Evolutionary conservation across 768 basidiomycete genomes (phyloP).

Genomic region (Boletus tylopilopsis): DNA sequence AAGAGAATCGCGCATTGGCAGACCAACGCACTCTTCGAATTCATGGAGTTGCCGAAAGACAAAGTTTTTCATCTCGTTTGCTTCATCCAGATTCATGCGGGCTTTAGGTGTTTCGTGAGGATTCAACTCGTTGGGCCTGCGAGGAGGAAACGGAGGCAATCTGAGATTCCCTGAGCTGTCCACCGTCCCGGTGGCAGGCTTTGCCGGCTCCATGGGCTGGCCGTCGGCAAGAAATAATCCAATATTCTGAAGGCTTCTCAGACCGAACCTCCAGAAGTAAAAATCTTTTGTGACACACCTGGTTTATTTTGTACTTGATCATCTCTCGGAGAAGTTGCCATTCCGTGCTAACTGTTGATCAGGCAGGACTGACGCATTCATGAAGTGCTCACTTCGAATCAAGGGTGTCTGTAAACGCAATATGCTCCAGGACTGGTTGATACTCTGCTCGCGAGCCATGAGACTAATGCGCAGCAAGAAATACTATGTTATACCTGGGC

Average conservation of each 20-base stretch:
- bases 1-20: neutral
- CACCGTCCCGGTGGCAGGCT: slow-evolving; percentile 31
- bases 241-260: slow-evolving; percentile 41
- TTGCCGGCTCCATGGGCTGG: slow-evolving; percentile 39
- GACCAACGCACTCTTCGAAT: slow-evolving; percentile 62
- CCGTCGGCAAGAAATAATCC: slow-evolving; percentile 42
- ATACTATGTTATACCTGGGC: slow-evolving; percentile 39
- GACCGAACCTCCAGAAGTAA: neutral
- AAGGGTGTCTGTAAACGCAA: slow-evolving; percentile 61
- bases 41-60: slow-evolving; percentile 66
- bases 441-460: slow-evolving; percentile 42
- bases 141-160: slow-evolving; percentile 69
- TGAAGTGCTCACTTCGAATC: slow-evolving; percentile 43
- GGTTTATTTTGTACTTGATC: slow-evolving; percentile 66
- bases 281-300: slow-evolving; percentile 40
- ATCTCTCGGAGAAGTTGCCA: slow-evolving; percentile 69
- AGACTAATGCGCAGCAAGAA: neutral
- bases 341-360: slow-evolving; percentile 45
- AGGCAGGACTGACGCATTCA: slow-evolving; percentile 7
- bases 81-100: slow-evolving; percentile 60
- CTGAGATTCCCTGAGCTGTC: slow-evolving; percentile 55
- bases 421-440: slow-evolving; percentile 52
- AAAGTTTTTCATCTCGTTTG: slow-evolving; percentile 48
- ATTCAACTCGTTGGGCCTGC: slow-evolving; percentile 46
- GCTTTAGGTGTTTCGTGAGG: slow-evolving; percentile 52